Evolutionary conservation across 331 rosid genomes (phyloP).

Genomic region (Malus hybrid): DNA sequence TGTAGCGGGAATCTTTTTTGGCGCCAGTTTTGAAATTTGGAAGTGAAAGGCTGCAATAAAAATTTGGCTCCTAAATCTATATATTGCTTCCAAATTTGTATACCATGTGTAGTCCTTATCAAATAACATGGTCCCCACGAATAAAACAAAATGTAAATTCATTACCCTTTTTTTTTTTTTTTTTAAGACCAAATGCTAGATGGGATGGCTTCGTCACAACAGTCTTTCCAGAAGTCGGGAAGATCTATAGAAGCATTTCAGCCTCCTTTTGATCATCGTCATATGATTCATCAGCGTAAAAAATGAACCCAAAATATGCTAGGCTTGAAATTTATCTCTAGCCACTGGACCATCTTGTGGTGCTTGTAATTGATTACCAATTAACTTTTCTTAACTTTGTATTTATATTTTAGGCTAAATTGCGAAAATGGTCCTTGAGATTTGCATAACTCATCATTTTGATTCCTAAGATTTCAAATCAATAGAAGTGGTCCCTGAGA

Average conservation of each 20-base stretch:
- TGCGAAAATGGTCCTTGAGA: no score
- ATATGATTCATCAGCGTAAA: accelerated
- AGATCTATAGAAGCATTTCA: no score
- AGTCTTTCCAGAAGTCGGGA: accelerated
- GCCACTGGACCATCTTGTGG: no score
- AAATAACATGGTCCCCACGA: not conserved
- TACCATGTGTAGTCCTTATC: not conserved
- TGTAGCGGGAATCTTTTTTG: not conserved
- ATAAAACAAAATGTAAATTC: not conserved
- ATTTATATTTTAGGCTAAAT: no score
- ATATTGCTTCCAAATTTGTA: not conserved
- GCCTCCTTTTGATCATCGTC: accelerated
- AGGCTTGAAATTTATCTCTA: no score
- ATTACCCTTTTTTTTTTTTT: not conserved
- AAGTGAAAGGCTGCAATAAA: not conserved
- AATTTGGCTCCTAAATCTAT: not conserved
- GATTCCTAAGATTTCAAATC: no score
- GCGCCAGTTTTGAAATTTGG: not conserved
- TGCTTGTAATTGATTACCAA: not conserved
- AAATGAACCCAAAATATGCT: no score
- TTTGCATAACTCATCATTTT: no score
- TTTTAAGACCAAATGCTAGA: no score
- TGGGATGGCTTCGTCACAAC: accelerated
- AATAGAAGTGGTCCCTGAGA: no score
- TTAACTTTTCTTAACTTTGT: no score